These are phyloP conservation scores for Mycena kentingensis DNA, from an alignment of 768 basidiomycete species.

Conservation along the genomic window DNA sequence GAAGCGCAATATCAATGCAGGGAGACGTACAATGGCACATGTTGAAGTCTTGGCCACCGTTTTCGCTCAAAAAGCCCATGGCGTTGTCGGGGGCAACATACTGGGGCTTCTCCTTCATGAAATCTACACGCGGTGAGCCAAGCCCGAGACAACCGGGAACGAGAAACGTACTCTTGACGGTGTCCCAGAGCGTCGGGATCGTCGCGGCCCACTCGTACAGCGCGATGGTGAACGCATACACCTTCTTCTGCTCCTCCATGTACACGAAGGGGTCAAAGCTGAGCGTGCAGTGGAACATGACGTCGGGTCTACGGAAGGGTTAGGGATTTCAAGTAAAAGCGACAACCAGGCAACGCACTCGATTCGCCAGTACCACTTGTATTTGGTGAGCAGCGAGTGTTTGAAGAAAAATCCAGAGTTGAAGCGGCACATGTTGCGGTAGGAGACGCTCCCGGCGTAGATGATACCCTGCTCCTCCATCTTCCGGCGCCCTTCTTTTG, in stretches of 20 bases:
- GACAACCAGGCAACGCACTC: constrained; percentile 39
- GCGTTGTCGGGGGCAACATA: constrained; percentile 60
- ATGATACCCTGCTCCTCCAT: constrained; percentile 57
- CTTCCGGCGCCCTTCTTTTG: constrained; percentile 53
- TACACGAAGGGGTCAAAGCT: constrained; percentile 66
- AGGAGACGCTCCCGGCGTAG: constrained; percentile 44
- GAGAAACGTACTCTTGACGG: constrained; percentile 55
- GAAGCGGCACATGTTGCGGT: constrained; percentile 73
- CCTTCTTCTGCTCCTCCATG: constrained; percentile 70
- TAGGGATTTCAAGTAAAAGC: neutral
- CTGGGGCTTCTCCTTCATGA: constrained; percentile 54
- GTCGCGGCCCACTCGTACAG: constrained; percentile 76
- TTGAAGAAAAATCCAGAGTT: constrained; percentile 77
- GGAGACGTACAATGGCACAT: constrained; percentile 60
- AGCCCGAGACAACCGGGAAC: neutral
- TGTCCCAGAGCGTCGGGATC: constrained; percentile 72
- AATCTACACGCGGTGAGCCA: constrained; percentile 40
- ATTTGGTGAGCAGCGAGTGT: constrained; percentile 66
- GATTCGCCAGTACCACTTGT: constrained; percentile 79
- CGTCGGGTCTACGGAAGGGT: constrained; percentile 49
- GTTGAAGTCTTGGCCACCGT: constrained; percentile 64
- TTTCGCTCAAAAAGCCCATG: constrained; percentile 60
- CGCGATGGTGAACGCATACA: constrained; percentile 75
- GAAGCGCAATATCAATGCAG: neutral
- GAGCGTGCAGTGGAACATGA: constrained; percentile 75